phyloP scores from a whole-genome alignment of 2,329 filamentous ascomycete genomes.

The Mycosphaerella sp. region DNA sequence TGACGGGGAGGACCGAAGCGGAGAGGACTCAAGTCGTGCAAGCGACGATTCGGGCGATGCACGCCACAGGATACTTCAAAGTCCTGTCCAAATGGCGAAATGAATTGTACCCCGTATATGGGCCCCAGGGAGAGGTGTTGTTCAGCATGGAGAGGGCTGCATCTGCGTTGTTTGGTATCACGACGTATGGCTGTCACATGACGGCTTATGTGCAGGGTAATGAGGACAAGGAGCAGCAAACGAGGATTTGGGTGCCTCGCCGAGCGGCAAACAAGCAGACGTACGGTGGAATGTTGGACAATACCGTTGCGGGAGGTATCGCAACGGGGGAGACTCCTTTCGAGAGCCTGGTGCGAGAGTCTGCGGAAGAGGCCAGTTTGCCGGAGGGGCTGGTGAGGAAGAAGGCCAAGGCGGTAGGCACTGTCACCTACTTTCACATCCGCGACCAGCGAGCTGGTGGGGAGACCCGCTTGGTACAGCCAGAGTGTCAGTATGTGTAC shows the following conservation, averaged over 20 bases:
- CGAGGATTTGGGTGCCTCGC: constrained; percentile 79
- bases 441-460: constrained; percentile 70
- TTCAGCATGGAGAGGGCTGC: constrained; percentile 74
- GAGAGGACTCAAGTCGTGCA: constrained; percentile 55
- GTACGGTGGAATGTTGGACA: constrained; percentile 88
- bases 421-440: constrained; percentile 78
- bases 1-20: constrained; percentile 49
- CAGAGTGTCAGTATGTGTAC: constrained; percentile 87
- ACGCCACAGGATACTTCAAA: constrained; percentile 62
- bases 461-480: constrained; percentile 75
- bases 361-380: constrained; percentile 80
- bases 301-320: constrained; percentile 83
- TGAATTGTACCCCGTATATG: constrained; percentile 73
- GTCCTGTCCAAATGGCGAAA: constrained; percentile 73
- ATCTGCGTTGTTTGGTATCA: constrained; percentile 65
- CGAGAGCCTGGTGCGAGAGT: constrained; percentile 77
- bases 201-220: constrained; percentile 53
- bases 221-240: constrained; percentile 43
- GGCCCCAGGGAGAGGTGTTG: constrained; percentile 52
- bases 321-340: constrained; percentile 73
- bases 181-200: constrained; percentile 74
- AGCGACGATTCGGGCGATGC: constrained; percentile 60
- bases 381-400: constrained; percentile 61
- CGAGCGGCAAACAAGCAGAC: constrained; percentile 73
- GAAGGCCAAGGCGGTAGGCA: constrained; percentile 55